Evolutionary conservation across 345 rosid species (phyloP).

Genomic region (Pelargonium nanum): DNA sequence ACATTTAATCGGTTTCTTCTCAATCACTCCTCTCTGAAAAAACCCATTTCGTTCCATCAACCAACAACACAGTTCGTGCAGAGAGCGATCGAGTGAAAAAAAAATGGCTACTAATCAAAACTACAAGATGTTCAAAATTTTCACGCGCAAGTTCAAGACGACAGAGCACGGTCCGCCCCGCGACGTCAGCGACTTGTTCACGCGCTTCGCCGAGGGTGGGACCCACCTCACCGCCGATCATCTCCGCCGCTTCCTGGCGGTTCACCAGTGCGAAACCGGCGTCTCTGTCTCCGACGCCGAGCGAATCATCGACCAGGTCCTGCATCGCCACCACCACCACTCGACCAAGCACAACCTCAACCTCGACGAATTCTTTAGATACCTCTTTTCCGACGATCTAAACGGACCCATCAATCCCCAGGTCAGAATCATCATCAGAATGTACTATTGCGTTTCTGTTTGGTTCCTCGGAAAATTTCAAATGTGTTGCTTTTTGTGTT

Average conservation of each 20-base stretch:
- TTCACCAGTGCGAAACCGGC: constrained; percentile 37
- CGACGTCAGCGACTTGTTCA: constrained; percentile 49
- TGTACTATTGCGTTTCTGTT: not conserved
- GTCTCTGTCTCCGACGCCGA: constrained; percentile 46
- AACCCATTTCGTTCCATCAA: not conserved
- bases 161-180: constrained; percentile 64
- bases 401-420: constrained; percentile 35
- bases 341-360: constrained; percentile 32
- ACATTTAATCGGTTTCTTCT: no score
- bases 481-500: not conserved
- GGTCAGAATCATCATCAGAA: constrained; percentile 15
- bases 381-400: constrained; percentile 33
- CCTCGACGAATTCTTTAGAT: constrained; percentile 54
- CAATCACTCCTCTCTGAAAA: not conserved
- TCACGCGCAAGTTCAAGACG: constrained; percentile 67
- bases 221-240: constrained; percentile 35
- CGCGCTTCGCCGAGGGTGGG: constrained; percentile 34
- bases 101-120: constrained; percentile 25
- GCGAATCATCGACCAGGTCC: constrained; percentile 36
- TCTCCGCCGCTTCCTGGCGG: constrained; percentile 47
- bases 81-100: not conserved
- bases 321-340: constrained; percentile 29
- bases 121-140: constrained; percentile 67
- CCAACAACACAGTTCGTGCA: not conserved
- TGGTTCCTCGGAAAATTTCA: not conserved